Evolutionary conservation across 2,329 filamentous ascomycete genomes (phyloP).

Genomic region (Diaporthe sp.): DNA sequence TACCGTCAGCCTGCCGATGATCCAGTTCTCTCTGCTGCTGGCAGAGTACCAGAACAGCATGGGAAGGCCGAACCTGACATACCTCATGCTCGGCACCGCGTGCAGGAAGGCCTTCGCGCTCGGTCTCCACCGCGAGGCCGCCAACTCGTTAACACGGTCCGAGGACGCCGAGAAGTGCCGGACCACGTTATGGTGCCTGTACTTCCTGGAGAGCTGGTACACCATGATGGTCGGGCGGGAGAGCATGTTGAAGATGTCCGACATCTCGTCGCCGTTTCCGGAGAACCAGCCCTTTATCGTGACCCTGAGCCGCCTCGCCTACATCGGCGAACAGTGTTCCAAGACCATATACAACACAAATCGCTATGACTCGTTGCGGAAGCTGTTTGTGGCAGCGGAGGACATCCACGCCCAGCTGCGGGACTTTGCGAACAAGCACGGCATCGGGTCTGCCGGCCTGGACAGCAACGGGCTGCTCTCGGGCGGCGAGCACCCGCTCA

Average conservation of each 20-base stretch:
- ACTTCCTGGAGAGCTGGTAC: conserved; percentile 47
- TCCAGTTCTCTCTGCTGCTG: conserved; percentile 47
- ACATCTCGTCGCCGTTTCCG: conserved; percentile 46
- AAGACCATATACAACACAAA: conserved; percentile 45
- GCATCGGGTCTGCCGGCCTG: conserved; percentile 41
- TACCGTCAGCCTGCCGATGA: conserved; percentile 49
- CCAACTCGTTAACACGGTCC: conserved; percentile 38
- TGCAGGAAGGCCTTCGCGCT: conserved; percentile 48
- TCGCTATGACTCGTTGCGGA: conserved; percentile 46
- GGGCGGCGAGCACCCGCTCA: conserved; percentile 31
- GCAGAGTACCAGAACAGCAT: conserved; percentile 48
- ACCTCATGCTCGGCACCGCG: conserved; percentile 48
- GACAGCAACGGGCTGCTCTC: conserved; percentile 3
- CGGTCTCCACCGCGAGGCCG: conserved; percentile 47
- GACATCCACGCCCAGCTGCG: conserved; percentile 44
- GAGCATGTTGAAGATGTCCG: conserved; percentile 42
- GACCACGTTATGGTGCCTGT: conserved; percentile 48
- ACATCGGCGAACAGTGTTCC: conserved; percentile 42
- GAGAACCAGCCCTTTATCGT: conserved; percentile 43
- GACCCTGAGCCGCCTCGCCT: conserved; percentile 43
- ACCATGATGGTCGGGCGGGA: conserved; percentile 44
- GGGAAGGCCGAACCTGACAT: conserved; percentile 48
- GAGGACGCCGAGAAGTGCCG: conserved; percentile 45
- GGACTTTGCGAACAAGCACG: conserved; percentile 43
- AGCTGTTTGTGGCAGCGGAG: conserved; percentile 46